Evolutionary conservation across 1,284 basidiomycete genomes (phyloP).

Genomic region (Phellinidium pouzarii): DNA sequence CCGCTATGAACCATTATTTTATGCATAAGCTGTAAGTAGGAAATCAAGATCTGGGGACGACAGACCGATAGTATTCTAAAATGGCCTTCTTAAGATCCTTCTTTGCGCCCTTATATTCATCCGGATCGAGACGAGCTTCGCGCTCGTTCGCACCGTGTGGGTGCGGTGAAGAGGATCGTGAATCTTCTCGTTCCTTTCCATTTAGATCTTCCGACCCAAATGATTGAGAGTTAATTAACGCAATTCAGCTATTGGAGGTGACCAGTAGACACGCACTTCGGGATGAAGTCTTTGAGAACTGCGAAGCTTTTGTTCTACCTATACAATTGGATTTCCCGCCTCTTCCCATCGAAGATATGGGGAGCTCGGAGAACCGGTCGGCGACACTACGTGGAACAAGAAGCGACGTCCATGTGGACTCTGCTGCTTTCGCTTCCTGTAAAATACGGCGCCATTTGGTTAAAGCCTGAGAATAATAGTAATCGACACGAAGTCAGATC

Average conservation of each 20-base stretch:
- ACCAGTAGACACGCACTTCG: no score
- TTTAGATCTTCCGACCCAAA: neutral
- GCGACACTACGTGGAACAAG: constrained; percentile 17
- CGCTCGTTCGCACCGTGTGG: neutral
- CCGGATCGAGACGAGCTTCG: constrained; percentile 44
- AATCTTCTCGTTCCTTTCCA: constrained; percentile 1
- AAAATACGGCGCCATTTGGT: neutral
- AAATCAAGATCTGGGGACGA: constrained; percentile 17
- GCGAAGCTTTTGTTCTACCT: neutral
- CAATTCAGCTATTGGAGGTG: no score
- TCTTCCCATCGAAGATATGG: neutral
- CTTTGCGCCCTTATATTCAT: constrained; percentile 78
- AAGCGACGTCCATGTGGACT: constrained; percentile 17
- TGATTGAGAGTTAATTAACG: no score
- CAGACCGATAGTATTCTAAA: constrained; percentile 78
- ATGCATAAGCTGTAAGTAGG: neutral
- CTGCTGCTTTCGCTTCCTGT: constrained; percentile 16
- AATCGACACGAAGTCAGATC: neutral
- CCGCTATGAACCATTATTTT: constrained; percentile 35
- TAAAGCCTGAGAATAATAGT: neutral
- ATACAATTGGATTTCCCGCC: neutral
- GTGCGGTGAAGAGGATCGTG: constrained; percentile 10
- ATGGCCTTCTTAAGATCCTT: constrained; percentile 79
- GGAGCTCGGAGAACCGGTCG: constrained; percentile 8
- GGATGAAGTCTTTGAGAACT: neutral